Percentiles rank a stretch among this genome's conserved stretches.
These are phyloP conservation scores for Phytomonas sp. DNA, from an alignment of 208 protist genomes.

Conservation along the genomic window DNA sequence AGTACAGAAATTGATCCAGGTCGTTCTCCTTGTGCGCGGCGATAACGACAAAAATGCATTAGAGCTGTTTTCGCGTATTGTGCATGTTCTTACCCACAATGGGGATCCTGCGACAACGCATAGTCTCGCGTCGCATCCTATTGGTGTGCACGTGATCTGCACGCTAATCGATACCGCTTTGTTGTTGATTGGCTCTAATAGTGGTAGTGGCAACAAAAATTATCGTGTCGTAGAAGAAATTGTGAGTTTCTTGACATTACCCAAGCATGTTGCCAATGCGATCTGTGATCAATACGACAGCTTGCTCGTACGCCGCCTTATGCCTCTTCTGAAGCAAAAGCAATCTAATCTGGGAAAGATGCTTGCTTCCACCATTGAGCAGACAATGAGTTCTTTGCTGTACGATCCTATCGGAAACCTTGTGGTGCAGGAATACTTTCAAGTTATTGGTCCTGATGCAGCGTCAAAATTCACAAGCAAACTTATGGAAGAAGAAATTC, in stretches of 20 bases:
- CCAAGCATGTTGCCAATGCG: slow-evolving; percentile 40
- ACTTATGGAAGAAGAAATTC: slow-evolving; percentile 51
- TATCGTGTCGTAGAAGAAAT: slow-evolving; percentile 34
- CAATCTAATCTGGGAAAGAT: slow-evolving; percentile 53
- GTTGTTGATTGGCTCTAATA: slow-evolving; percentile 20
- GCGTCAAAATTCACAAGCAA: slow-evolving; percentile 48
- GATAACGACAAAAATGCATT: slow-evolving; percentile 11
- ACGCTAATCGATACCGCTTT: slow-evolving; percentile 44
- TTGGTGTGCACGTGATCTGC: slow-evolving; percentile 70
- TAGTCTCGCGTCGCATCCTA: slow-evolving; percentile 29
- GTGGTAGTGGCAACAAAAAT: background rate
- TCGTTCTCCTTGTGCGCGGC: slow-evolving; percentile 29
- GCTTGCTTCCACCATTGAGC: slow-evolving; percentile 45
- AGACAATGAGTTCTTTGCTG: slow-evolving; percentile 36
- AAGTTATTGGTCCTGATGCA: slow-evolving; percentile 30
- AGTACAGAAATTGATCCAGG: slow-evolving; percentile 53
- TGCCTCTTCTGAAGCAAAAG: slow-evolving; percentile 52
- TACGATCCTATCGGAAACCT: slow-evolving; percentile 79
- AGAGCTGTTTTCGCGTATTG: slow-evolving; percentile 28
- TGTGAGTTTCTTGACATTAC: slow-evolving; percentile 36
- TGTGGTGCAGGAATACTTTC: slow-evolving; percentile 66
- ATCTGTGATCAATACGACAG: slow-evolving; percentile 53
- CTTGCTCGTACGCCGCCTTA: slow-evolving; percentile 65
- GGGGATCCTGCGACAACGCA: slow-evolving; percentile 35
- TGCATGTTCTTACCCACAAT: slow-evolving; percentile 23